phyloP scores from a whole-genome alignment of 1,139 yeast species.

The Waltiozyma solani region DNA sequence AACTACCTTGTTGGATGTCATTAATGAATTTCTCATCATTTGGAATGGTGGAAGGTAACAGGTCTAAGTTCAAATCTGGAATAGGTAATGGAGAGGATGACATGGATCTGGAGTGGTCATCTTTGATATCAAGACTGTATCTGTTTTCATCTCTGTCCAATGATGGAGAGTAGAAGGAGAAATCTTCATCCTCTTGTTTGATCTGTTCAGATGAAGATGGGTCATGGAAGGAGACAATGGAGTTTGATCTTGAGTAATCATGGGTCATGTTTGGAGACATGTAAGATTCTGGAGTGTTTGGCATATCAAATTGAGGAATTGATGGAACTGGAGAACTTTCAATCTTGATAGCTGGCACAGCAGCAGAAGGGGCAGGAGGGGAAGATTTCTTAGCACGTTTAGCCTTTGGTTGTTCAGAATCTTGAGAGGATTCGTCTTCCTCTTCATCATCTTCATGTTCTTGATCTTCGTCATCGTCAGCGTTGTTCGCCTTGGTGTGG shows the following conservation, averaged over 20 bases:
- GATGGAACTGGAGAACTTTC: background rate
- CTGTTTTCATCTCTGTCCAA: background rate
- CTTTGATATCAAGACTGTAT: background rate
- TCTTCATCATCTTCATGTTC: constrained; percentile 3
- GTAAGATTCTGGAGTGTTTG: constrained; percentile 18
- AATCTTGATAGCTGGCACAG: background rate
- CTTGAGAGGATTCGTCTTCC: background rate
- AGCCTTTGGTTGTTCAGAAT: background rate
- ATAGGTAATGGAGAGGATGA: background rate
- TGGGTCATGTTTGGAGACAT: background rate
- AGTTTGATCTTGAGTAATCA: constrained; percentile 9
- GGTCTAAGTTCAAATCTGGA: background rate
- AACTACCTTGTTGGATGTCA: background rate
- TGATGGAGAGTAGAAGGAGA: background rate
- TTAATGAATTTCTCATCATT: background rate
- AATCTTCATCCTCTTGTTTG: constrained; percentile 8
- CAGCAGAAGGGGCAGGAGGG: too few species aligned
- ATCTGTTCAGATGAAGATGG: constrained; percentile 1
- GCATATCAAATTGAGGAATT: constrained; percentile 3
- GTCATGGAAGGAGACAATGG: constrained; percentile 1
- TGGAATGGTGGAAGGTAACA: background rate
- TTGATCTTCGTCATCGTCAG: constrained; percentile 6
- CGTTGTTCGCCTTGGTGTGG: constrained; percentile 14
- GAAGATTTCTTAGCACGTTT: background rate
- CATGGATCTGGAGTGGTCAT: background rate